Percentiles rank a stretch among this genome's conserved stretches.
Evolutionary conservation across 2,329 filamentous ascomycete species (phyloP).

Genomic region (Fusarium brachygibbosum): DNA sequence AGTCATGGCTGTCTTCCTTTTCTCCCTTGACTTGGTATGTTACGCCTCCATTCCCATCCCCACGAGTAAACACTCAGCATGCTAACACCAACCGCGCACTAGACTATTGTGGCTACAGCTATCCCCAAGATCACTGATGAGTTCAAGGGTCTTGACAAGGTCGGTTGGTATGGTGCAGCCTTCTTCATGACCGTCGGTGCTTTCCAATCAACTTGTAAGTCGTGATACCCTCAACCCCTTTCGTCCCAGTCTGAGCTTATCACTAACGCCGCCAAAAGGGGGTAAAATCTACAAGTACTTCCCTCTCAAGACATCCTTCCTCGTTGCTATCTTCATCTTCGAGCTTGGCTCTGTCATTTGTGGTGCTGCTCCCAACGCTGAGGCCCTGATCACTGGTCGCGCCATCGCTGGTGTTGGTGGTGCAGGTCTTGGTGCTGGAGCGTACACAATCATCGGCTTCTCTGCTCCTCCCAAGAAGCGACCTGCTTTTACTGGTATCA

Average conservation of each 20-base stretch:
- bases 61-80: background rate
- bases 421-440: conserved; percentile 64
- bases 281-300: conserved; percentile 67
- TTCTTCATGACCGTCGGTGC: conserved; percentile 65
- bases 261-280: conserved; percentile 51
- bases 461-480: conserved; percentile 54
- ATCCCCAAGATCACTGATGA: conserved; percentile 69
- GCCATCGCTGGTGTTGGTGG: conserved; percentile 63
- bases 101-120: conserved; percentile 70
- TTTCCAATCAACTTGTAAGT: conserved; percentile 60
- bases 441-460: conserved; percentile 65
- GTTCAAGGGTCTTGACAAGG: conserved; percentile 65
- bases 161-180: conserved; percentile 71
- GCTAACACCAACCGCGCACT: conserved; percentile 14
- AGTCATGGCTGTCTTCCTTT: conserved; percentile 63
- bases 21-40: conserved; percentile 62
- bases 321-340: conserved; percentile 64
- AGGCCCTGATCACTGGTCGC: conserved; percentile 65
- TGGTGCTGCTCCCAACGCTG: conserved; percentile 60
- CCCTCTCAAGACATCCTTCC: conserved; percentile 63
- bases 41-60: background rate
- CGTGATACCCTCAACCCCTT: conserved; percentile 5
- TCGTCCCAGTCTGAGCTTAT: background rate
- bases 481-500: conserved; percentile 56
- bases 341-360: conserved; percentile 68